Evolutionary conservation across 495 filamentous ascomycete species (phyloP).

Genomic region (Aspergillus diversus): DNA sequence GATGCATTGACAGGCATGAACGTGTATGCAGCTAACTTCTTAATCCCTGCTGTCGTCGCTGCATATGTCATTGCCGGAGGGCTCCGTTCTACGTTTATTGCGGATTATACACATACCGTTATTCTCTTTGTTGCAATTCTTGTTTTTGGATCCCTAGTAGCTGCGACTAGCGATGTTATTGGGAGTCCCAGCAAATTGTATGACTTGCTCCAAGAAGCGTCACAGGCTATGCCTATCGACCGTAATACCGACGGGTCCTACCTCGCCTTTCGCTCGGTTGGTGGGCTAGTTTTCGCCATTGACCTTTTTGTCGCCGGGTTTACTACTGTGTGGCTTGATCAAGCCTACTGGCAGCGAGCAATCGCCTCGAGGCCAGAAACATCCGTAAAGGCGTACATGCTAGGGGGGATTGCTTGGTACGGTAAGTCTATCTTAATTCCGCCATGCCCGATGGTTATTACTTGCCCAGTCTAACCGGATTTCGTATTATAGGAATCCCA

Average conservation of each 20-base stretch:
- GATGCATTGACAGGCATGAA: constrained; percentile 49
- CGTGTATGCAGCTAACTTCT: constrained; percentile 46
- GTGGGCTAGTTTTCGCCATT: constrained; percentile 45
- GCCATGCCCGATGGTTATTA: neutral
- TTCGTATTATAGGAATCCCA: constrained; percentile 37
- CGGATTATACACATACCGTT: constrained; percentile 50
- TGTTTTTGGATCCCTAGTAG: constrained; percentile 53
- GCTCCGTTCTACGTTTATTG: constrained; percentile 45
- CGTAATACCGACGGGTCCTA: constrained; percentile 55
- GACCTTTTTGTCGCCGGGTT: constrained; percentile 39
- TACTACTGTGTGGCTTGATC: constrained; percentile 48
- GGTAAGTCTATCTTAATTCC: constrained; percentile 23
- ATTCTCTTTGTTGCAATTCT: constrained; percentile 51
- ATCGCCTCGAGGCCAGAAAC: constrained; percentile 51
- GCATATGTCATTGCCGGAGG: constrained; percentile 50
- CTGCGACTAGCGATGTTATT: constrained; percentile 46
- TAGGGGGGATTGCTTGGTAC: constrained; percentile 55
- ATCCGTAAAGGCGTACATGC: constrained; percentile 51
- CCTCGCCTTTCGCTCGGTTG: constrained; percentile 54
- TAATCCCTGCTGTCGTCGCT: constrained; percentile 46
- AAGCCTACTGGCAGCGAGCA: constrained; percentile 53
- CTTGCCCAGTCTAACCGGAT: neutral
- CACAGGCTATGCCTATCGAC: constrained; percentile 44
- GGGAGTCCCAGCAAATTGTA: constrained; percentile 51
- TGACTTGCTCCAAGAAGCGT: constrained; percentile 51